phyloP scores from a whole-genome alignment of 768 basidiomycete species.

The Tulasnella sp. region DNA sequence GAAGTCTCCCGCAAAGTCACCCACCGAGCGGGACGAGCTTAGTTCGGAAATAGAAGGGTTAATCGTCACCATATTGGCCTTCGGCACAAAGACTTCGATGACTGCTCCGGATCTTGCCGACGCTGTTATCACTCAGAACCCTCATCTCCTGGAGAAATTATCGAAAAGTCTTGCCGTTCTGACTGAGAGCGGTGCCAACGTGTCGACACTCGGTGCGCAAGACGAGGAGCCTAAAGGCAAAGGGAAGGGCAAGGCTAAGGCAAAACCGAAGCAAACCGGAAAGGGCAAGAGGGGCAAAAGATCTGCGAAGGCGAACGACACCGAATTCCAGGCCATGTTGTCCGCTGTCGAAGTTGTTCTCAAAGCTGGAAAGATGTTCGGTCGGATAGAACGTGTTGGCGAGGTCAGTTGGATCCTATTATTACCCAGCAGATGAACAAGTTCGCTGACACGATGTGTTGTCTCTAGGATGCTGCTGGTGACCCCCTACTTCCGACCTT shows the following conservation, averaged over 20 bases:
- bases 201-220: too few species aligned
- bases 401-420: neutral
- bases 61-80: neutral
- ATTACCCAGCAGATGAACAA: neutral
- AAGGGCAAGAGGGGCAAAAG: neutral
- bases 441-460: neutral
- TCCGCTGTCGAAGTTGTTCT: neutral
- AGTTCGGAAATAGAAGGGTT: neutral
- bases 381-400: neutral
- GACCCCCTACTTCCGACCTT: neutral
- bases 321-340: neutral
- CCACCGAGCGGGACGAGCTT: neutral
- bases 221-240: neutral
- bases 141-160: neutral
- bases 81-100: neutral
- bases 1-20: neutral
- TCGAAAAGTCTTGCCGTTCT: neutral
- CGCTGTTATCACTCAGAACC: neutral
- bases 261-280: neutral
- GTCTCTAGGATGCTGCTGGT: neutral
- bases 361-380: slow-evolving; percentile 1
- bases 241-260: neutral
- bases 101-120: neutral
- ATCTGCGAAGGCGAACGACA: neutral
- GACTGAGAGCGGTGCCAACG: neutral